Evolutionary conservation across 2,329 filamentous ascomycete genomes (phyloP).

Genomic region (Xylariaceae sp.): DNA sequence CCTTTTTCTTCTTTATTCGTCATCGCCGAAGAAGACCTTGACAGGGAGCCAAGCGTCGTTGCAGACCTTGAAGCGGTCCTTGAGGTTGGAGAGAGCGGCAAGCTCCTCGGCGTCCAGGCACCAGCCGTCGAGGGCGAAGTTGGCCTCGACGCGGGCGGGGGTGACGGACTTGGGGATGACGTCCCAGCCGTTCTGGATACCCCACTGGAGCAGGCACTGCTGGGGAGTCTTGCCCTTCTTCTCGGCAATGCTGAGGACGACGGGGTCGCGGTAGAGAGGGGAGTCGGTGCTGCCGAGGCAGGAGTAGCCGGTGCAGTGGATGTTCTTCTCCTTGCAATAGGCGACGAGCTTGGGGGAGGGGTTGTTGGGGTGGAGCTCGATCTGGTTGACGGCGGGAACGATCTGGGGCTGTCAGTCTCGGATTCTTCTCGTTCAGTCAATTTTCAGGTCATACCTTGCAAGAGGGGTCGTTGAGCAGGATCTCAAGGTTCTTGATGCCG

Average conservation of each 20-base stretch:
- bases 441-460: conserved; percentile 46
- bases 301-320: conserved; percentile 70
- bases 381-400: conserved; percentile 69
- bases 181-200: conserved; percentile 71
- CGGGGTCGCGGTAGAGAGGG: conserved; percentile 61
- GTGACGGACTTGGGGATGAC: conserved; percentile 84
- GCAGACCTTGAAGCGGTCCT: conserved; percentile 79
- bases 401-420: conserved; percentile 34
- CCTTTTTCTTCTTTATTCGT: conserved; percentile 51
- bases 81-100: conserved; percentile 58
- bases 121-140: conserved; percentile 72
- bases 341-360: conserved; percentile 73
- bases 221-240: conserved; percentile 63
- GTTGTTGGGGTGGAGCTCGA: conserved; percentile 76
- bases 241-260: conserved; percentile 57
- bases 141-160: conserved; percentile 65
- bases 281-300: conserved; percentile 68
- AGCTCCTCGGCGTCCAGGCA: conserved; percentile 68
- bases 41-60: conserved; percentile 67
- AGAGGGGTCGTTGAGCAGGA: conserved; percentile 60
- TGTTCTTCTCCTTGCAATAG: conserved; percentile 67
- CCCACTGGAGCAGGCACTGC: conserved; percentile 77
- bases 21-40: conserved; percentile 78
- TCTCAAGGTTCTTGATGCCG: conserved; percentile 73
- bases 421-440: background rate